These are phyloP conservation scores for Populus deltoides DNA, from an alignment of 345 rosid species.

Conservation along the genomic window DNA sequence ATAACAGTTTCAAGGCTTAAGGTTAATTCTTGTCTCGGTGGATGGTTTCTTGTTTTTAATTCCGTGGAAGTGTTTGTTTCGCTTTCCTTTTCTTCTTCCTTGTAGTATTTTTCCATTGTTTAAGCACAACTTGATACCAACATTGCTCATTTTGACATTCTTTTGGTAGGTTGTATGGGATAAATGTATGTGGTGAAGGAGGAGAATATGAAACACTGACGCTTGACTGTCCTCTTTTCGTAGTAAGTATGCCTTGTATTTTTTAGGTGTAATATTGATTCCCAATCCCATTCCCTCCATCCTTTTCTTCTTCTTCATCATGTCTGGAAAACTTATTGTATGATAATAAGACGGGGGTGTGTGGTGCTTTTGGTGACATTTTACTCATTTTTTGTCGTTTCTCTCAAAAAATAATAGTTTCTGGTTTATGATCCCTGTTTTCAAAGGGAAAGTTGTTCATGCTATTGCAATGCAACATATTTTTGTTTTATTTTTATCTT, in stretches of 20 bases:
- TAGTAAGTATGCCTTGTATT: conserved; percentile 42
- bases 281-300: background rate
- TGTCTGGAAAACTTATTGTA: background rate
- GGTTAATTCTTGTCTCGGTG: background rate
- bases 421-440: background rate
- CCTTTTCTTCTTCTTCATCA: background rate
- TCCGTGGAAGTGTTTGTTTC: background rate
- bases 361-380: background rate
- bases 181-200: conserved; percentile 98
- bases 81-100: background rate
- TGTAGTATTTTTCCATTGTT: background rate
- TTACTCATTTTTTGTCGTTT: background rate
- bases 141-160: conserved; percentile 9
- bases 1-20: background rate
- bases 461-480: background rate
- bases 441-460: background rate
- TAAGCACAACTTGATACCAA: background rate
- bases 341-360: background rate
- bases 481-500: background rate
- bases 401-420: background rate
- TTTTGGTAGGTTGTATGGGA: conserved; percentile 67
- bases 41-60: background rate
- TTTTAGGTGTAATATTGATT: background rate
- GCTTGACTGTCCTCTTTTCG: conserved; percentile 91
- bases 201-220: conserved; percentile 96